A percentile compares a stretch with the other conserved stretches of the same genome.
phyloP scores from a whole-genome alignment of 1,139 yeast genomes.

The Diutina rugosa region DNA sequence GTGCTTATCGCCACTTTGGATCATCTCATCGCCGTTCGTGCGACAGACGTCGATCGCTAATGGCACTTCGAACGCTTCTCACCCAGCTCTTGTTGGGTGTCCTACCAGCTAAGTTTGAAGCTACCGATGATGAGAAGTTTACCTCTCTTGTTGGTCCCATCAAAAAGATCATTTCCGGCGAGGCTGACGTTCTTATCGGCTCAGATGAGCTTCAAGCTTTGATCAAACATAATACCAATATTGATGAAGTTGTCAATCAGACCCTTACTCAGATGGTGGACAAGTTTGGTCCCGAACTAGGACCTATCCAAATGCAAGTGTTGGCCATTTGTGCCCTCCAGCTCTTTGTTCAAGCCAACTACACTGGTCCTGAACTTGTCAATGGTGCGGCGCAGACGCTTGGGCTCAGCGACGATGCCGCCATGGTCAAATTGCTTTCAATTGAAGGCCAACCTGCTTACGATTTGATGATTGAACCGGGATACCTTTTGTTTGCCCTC shows the following conservation, averaged over 20 bases:
- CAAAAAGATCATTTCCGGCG: neutral
- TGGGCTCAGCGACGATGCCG: conserved; percentile 14
- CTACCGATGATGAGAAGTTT: neutral
- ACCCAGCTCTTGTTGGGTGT: neutral
- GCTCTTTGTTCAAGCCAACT: conserved; percentile 61
- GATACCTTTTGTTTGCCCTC: conserved; percentile 34
- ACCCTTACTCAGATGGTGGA: neutral
- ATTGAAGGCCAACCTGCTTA: conserved; percentile 56
- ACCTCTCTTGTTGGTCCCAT: neutral
- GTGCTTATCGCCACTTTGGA: neutral
- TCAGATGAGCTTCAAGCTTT: neutral
- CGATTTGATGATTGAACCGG: conserved; percentile 43
- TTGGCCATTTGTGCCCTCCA: conserved; percentile 51
- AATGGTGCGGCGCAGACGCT: conserved; percentile 12
- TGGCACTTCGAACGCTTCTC: neutral
- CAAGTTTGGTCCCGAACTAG: neutral
- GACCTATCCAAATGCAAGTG: conserved; percentile 11
- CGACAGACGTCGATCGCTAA: neutral
- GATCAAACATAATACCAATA: neutral
- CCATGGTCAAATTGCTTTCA: conserved; percentile 24
- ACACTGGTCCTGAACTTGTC: conserved; percentile 64
- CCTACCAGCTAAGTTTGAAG: neutral
- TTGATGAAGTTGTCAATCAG: neutral
- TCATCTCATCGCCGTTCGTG: neutral
- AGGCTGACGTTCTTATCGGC: neutral